These are phyloP conservation scores for Favolaschia claudopus DNA, from an alignment of 768 basidiomycete species.

Conservation along the genomic window DNA sequence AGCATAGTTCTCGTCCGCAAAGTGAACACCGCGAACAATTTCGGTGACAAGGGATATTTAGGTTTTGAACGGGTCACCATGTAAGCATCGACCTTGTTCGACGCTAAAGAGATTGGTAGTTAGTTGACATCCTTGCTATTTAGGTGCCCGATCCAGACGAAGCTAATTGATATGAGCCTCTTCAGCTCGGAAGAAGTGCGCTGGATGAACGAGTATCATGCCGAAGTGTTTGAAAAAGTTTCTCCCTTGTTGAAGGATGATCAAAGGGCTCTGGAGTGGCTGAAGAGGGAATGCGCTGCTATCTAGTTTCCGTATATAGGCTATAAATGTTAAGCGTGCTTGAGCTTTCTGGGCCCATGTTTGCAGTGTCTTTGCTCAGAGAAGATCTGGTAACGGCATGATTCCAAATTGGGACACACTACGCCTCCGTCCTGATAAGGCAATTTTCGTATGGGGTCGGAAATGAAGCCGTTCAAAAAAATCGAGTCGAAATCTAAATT, in stretches of 20 bases:
- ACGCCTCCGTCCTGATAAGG: no score
- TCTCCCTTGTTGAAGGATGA: slow-evolving; percentile 73
- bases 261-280: slow-evolving; percentile 64
- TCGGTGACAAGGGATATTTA: slow-evolving; percentile 85
- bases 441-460: no score
- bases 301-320: slow-evolving; percentile 14
- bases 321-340: background rate
- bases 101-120: background rate
- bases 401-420: no score
- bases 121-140: background rate
- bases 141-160: slow-evolving; percentile 89
- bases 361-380: no score
- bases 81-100: slow-evolving; percentile 51
- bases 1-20: slow-evolving; percentile 83
- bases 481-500: no score
- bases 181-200: slow-evolving; percentile 69
- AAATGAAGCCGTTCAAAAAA: no score
- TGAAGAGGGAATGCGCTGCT: slow-evolving; percentile 62
- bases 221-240: slow-evolving; percentile 76
- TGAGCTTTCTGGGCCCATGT: background rate
- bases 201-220: slow-evolving; percentile 90
- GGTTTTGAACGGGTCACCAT: slow-evolving; percentile 88
- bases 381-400: no score
- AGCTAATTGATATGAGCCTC: slow-evolving; percentile 71
- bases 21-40: slow-evolving; percentile 75